phyloP scores from a whole-genome alignment of 768 basidiomycete species.

The Rhodosporidiobolus odoratus region DNA sequence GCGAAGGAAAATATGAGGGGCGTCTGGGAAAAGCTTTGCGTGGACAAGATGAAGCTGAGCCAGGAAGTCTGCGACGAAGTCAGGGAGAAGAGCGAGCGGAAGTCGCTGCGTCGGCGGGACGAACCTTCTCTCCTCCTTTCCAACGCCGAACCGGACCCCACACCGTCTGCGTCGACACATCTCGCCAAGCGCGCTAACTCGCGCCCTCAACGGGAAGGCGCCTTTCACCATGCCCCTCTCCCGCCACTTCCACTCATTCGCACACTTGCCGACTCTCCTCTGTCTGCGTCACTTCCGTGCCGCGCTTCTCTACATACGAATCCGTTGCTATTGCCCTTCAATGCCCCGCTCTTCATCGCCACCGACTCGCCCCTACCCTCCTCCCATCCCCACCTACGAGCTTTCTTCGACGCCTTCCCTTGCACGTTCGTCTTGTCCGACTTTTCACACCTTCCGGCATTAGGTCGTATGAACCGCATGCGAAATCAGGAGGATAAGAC shows the following conservation, averaged over 20 bases:
- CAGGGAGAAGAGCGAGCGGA: constrained; percentile 35
- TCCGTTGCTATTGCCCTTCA: constrained; percentile 49
- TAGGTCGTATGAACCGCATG: constrained; percentile 47
- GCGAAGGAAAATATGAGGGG: constrained; percentile 51
- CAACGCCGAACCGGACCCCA: too few relatives aligned
- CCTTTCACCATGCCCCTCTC: constrained; percentile 40
- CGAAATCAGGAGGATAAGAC: constrained; percentile 55
- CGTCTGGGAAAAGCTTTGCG: constrained; percentile 60
- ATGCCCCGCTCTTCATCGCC: constrained; percentile 62
- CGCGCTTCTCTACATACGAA: constrained; percentile 48
- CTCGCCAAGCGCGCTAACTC: constrained; percentile 36
- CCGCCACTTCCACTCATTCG: constrained; percentile 39
- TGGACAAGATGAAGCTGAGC: constrained; percentile 52
- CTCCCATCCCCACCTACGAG: constrained; percentile 50
- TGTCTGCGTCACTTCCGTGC: constrained; percentile 48
- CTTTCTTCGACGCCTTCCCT: constrained; percentile 58
- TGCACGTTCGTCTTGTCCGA: constrained; percentile 60
- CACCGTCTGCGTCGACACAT: too few relatives aligned
- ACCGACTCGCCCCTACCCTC: constrained; percentile 55
- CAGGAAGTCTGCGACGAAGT: constrained; percentile 45
- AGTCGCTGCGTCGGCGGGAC: constrained; percentile 27
- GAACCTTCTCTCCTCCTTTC: too few relatives aligned
- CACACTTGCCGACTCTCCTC: constrained; percentile 43
- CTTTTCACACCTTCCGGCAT: constrained; percentile 45
- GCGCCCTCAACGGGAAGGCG: constrained; percentile 34